Conservation (phyloP, 2,329 filamentous ascomycete genomes). For the Aphanocladium album region DNA sequence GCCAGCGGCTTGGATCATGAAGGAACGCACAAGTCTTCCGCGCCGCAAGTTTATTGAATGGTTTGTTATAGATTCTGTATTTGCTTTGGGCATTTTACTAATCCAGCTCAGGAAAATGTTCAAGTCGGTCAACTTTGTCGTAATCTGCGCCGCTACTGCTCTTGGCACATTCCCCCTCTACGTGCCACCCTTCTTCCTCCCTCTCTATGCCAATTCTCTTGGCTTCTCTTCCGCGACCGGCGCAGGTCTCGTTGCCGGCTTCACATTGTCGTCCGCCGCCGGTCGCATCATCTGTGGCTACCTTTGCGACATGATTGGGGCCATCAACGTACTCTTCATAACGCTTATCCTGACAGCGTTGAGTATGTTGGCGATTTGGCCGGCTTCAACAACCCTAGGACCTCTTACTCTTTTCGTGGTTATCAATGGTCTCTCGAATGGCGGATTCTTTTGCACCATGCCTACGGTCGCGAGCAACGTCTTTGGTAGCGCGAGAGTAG, state of each 20-base stretch:
- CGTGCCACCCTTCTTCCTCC: slow-evolving; percentile 58
- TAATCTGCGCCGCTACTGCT: slow-evolving; percentile 49
- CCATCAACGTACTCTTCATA: slow-evolving; percentile 50
- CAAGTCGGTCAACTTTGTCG: slow-evolving; percentile 43
- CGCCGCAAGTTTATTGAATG: slow-evolving; percentile 44
- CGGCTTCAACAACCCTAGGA: slow-evolving; percentile 48
- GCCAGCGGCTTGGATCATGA: slow-evolving; percentile 50
- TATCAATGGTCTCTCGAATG: slow-evolving; percentile 56
- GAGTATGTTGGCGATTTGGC: slow-evolving; percentile 59
- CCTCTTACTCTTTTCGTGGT: slow-evolving; percentile 53
- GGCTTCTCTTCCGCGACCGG: slow-evolving; percentile 48
- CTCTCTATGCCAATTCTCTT: slow-evolving; percentile 51
- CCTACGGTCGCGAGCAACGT: slow-evolving; percentile 57
- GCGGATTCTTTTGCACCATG: slow-evolving; percentile 60
- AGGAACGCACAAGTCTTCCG: slow-evolving; percentile 37
- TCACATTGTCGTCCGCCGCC: slow-evolving; percentile 55
- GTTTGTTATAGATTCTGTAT: no score
- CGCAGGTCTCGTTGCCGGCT: slow-evolving; percentile 54
- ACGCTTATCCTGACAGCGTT: slow-evolving; percentile 48
- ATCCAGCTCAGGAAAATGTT: slow-evolving; percentile 46
- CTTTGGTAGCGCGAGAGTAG: slow-evolving; percentile 50
- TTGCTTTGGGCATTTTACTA: no score
- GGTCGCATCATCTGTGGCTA: slow-evolving; percentile 52
- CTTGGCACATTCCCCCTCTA: slow-evolving; percentile 56
- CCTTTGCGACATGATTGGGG: slow-evolving; percentile 48